These are phyloP conservation scores for Phytophthora foliorum DNA, from an alignment of 352 stramenopile species.

Conservation along the genomic window DNA sequence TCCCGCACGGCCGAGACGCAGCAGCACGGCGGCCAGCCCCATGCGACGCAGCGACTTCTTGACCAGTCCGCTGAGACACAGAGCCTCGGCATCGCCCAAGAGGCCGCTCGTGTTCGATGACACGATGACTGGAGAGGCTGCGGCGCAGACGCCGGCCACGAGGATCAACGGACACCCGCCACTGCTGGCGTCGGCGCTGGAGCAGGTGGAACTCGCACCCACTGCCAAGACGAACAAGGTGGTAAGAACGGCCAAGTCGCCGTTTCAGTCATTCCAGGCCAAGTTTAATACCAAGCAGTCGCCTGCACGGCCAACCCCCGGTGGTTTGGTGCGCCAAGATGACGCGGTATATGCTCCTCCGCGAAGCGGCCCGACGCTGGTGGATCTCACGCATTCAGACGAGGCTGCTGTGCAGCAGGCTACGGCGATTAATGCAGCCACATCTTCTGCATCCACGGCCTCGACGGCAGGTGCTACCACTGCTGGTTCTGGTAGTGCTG, in stretches of 20 bases:
- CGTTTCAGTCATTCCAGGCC: constrained; percentile 85
- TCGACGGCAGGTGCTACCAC: neutral
- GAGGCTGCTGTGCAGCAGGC: constrained; percentile 4
- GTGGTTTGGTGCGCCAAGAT: neutral
- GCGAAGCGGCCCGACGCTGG: constrained; percentile 41
- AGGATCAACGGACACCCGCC: constrained; percentile 36
- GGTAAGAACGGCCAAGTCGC: constrained; percentile 60
- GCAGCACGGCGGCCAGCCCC: constrained; percentile 36
- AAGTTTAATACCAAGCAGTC: constrained; percentile 54
- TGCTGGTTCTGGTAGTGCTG: neutral
- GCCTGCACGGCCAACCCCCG: constrained; percentile 20
- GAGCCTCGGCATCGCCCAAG: constrained; percentile 46
- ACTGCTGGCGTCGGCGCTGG: constrained; percentile 43
- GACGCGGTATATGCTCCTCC: constrained; percentile 6
- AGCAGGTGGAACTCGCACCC: constrained; percentile 55
- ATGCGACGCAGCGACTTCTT: constrained; percentile 47
- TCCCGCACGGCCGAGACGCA: constrained; percentile 33
- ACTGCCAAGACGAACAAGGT: constrained; percentile 28
- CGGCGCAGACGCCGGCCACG: neutral
- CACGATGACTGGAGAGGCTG: neutral
- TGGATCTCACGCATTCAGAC: constrained; percentile 39
- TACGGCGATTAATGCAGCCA: neutral
- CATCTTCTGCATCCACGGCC: neutral
- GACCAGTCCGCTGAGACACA: constrained; percentile 44
- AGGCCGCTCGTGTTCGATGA: constrained; percentile 47